Percentiles rank a stretch among this genome's conserved stretches.
These are phyloP conservation scores for Suhomyces guaymorum DNA, from an alignment of 1,139 yeast species.

Conservation along the genomic window DNA sequence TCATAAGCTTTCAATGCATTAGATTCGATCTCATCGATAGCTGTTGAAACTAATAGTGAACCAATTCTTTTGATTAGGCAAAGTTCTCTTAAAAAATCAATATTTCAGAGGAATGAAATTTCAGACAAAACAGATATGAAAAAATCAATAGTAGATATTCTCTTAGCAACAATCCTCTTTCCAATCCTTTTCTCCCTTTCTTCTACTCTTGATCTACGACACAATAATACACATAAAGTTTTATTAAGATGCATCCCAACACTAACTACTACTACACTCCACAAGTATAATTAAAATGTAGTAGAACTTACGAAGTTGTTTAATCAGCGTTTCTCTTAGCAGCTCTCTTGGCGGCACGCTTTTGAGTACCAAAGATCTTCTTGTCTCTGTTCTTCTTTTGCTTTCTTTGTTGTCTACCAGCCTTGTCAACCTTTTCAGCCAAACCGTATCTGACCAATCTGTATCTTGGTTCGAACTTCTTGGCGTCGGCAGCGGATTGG, in stretches of 20 bases:
- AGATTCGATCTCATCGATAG: too few species aligned
- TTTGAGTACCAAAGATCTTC: slow-evolving; percentile 98
- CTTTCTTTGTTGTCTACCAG: slow-evolving; percentile 99
- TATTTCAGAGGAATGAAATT: too few species aligned
- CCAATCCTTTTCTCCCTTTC: background rate
- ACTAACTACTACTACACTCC: slow-evolving; percentile 11
- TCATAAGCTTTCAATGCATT: too few species aligned
- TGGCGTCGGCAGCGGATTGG: slow-evolving; percentile 97
- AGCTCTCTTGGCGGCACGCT: slow-evolving; percentile 89
- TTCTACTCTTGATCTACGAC: slow-evolving; percentile 2
- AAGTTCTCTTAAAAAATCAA: too few species aligned
- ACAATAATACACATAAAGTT: slow-evolving; percentile 12
- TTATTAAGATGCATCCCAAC: slow-evolving; percentile 15
- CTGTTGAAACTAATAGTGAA: too few species aligned
- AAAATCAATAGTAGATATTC: too few species aligned
- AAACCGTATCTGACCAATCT: slow-evolving; percentile 99
- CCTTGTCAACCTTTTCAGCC: slow-evolving; percentile 93
- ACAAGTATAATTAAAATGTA: slow-evolving; percentile 9
- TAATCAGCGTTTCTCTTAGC: slow-evolving; percentile 68
- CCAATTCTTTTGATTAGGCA: too few species aligned
- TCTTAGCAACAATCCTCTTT: too few species aligned
- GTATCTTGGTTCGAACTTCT: slow-evolving; percentile 98
- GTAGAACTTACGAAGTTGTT: slow-evolving; percentile 17
- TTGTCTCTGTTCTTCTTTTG: slow-evolving; percentile 99
- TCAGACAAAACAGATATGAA: too few species aligned